Percentiles rank a stretch among this genome's conserved stretches.
These are phyloP conservation scores for Phytophthora kernoviae DNA, from an alignment of 352 stramenopile species.

Conservation along the genomic window DNA sequence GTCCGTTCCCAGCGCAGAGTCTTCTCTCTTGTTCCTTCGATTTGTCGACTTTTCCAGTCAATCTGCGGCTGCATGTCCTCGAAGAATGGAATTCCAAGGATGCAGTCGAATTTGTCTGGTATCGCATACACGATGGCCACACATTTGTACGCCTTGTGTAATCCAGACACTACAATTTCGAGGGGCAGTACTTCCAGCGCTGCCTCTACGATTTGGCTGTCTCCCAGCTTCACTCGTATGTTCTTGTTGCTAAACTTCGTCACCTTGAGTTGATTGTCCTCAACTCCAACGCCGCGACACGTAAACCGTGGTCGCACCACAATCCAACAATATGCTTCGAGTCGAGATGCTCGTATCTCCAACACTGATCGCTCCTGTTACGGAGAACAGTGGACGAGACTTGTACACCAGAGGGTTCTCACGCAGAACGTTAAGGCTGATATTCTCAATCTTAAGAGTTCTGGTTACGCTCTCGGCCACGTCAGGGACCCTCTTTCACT, in stretches of 20 bases:
- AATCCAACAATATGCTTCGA: not conserved
- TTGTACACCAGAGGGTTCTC: slow-evolving; percentile 12
- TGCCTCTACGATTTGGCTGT: not conserved
- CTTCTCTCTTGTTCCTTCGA: slow-evolving; percentile 8
- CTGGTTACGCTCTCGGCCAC: not conserved
- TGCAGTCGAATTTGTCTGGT: slow-evolving; percentile 1
- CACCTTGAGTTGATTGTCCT: no score
- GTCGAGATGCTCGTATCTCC: not conserved
- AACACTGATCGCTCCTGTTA: no score
- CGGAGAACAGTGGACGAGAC: not conserved
- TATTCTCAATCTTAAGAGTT: slow-evolving; percentile 5
- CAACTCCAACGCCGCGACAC: no score
- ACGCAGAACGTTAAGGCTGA: slow-evolving; percentile 8
- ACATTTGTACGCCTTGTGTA: not conserved
- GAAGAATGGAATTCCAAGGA: slow-evolving; percentile 5
- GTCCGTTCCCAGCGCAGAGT: not conserved
- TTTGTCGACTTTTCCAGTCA: slow-evolving; percentile 9
- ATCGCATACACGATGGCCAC: slow-evolving; percentile 1
- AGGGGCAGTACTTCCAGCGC: not conserved
- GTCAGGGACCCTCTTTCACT: slow-evolving; percentile 2
- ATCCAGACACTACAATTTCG: not conserved
- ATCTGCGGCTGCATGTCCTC: slow-evolving; percentile 11
- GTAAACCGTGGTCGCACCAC: not conserved
- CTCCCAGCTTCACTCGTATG: not conserved
- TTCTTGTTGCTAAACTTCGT: not conserved